Base-by-base conservation (phyloP, 768 basidiomycete genomes). In the Jaapia argillacea region DNA sequence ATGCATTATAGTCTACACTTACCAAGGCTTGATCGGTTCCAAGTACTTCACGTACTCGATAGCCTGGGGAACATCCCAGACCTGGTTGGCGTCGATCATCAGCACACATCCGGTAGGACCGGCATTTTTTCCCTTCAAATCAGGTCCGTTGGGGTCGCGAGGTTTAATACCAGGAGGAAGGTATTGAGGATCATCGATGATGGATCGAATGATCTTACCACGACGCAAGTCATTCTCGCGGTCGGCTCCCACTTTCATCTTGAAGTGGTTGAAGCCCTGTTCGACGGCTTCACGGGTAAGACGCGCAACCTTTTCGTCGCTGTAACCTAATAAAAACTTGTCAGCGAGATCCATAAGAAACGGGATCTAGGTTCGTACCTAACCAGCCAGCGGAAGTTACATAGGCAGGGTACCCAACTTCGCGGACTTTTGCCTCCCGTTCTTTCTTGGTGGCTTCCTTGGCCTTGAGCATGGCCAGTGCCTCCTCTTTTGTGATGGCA, bases 71-170 rank as follows among this genome's bases (percentile, higher is more conserved):
- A 98, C 94, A 52, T 94, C 92, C 88, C 88, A 93, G 4, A 93
- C 85, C 62, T 96, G 93, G 63, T 98, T 98, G 28, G 93, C 86
- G 61, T 97, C 93, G 48, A 97, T 87, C 93, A 97, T 97, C 37
- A 97, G 69, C 36, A 97, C 93, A 24, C 84, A 78, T 4, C 94
- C 93, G 0, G 91, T 91, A 6, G 90, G 90, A 4, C 93, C 90
- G 3, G 92, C 90, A 50, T 96, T 96, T 74, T 96, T 97, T 3
- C 83, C 89, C 31, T 67, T 72, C 25, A 96, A 67, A 35, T 68
- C 84, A 39, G 72, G 68, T 46, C 74, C 65, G 36, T 68, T 67
- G 16, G 80, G 78, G 58, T 85, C 77, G 40, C 78, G 75, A 24
- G 74, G 72, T 21, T 10, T 38, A 21, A 7, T 38, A 7, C 10